Conservation (phyloP, 345 rosid species). For the Citrus medica region DNA sequence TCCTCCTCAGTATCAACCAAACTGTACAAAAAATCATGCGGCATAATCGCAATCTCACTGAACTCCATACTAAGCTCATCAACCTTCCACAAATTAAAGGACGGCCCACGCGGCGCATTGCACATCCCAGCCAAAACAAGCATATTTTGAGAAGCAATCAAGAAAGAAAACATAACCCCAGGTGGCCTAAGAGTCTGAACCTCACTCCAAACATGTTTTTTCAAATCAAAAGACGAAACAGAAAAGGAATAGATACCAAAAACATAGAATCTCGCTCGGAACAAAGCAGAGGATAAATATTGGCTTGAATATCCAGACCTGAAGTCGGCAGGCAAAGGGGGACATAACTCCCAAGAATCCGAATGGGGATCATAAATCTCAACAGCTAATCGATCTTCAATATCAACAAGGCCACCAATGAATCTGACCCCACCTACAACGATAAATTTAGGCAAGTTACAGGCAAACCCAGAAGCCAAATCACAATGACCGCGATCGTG, state of each 20-base stretch:
- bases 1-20: conserved; percentile 71
- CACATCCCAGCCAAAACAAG: conserved; percentile 78
- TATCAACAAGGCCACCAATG: conserved; percentile 70
- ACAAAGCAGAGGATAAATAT: conserved; percentile 61
- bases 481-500: background rate
- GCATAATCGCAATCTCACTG: conserved; percentile 72
- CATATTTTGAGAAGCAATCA: conserved; percentile 49
- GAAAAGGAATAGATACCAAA: conserved; percentile 57
- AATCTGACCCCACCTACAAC: conserved; percentile 75
- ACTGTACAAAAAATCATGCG: conserved; percentile 47
- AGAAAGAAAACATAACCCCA: conserved; percentile 58
- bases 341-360: conserved; percentile 66
- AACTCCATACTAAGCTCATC: conserved; percentile 59
- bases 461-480: conserved; percentile 2
- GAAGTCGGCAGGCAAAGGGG: conserved; percentile 76
- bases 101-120: conserved; percentile 38
- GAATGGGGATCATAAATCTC: conserved; percentile 58
- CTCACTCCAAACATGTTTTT: conserved; percentile 51
- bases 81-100: conserved; percentile 68
- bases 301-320: conserved; percentile 52
- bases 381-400: conserved; percentile 67
- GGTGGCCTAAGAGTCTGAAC: conserved; percentile 79
- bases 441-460: conserved; percentile 32
- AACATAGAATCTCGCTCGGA: conserved; percentile 47
- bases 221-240: conserved; percentile 60